phyloP scores from a whole-genome alignment of 306 rosid genomes.

The Mimosa pudica region DNA sequence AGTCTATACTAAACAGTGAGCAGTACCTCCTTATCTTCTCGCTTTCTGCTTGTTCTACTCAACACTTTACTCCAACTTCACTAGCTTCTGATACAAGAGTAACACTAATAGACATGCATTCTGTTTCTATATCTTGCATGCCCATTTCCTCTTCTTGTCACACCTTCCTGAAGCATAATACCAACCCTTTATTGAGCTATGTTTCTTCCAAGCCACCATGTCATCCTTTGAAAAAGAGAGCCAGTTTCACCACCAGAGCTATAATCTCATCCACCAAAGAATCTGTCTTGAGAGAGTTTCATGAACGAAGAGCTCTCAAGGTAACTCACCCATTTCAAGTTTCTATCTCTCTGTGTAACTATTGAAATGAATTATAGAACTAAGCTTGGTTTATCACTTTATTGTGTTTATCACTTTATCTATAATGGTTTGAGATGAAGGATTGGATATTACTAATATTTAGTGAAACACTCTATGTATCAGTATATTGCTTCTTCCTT shows the following conservation, averaged over 20 bases:
- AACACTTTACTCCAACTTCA: constrained; percentile 25
- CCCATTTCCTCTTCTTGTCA: constrained; percentile 57
- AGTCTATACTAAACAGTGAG: not conserved
- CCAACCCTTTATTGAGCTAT: constrained; percentile 48
- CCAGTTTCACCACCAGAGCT: constrained; percentile 54
- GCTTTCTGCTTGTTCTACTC: constrained; percentile 13
- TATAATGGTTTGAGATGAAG: not conserved
- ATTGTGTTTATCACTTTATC: not conserved
- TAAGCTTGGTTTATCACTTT: not conserved
- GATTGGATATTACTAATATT: not conserved
- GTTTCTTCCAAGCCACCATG: constrained; percentile 47
- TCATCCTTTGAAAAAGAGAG: constrained; percentile 49
- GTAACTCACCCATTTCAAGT: constrained; percentile 37
- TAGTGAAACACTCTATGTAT: not conserved
- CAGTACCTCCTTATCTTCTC: constrained; percentile 59
- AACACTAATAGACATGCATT: constrained; percentile 56
- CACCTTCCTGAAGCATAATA: constrained; percentile 52
- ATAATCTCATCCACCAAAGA: constrained; percentile 61
- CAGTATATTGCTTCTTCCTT: not conserved
- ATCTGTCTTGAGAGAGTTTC: constrained; percentile 65
- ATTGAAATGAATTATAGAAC: not conserved
- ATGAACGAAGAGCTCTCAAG: constrained; percentile 77
- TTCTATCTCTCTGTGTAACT: not conserved
- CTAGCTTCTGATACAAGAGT: constrained; percentile 14
- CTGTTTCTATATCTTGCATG: constrained; percentile 56